These are phyloP conservation scores for Stygiomarasmius scandens DNA, from an alignment of 1,284 basidiomycete species.

Conservation along the genomic window DNA sequence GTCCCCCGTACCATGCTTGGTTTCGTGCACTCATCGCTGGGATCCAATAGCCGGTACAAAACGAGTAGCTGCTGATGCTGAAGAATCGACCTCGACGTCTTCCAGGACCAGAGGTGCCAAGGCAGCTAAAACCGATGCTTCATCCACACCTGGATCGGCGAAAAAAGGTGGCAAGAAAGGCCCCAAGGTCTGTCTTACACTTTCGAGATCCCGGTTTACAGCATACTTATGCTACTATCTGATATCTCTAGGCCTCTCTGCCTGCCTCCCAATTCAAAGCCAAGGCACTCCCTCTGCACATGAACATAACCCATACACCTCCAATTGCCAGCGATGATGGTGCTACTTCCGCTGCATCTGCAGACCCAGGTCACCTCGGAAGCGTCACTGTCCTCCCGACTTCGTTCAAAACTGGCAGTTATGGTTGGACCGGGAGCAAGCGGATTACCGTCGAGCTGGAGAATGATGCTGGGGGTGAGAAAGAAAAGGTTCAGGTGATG, in stretches of 20 bases:
- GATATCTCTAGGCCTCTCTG: slow-evolving; percentile 41
- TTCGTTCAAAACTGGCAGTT: slow-evolving; percentile 72
- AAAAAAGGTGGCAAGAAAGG: slow-evolving; percentile 47
- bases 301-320: slow-evolving; percentile 69
- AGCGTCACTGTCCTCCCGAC: slow-evolving; percentile 56
- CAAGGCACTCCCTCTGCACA: slow-evolving; percentile 67
- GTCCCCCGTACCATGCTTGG: not conserved
- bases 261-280: slow-evolving; percentile 59
- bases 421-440: slow-evolving; percentile 80
- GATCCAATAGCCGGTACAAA: slow-evolving; percentile 42
- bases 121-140: slow-evolving; percentile 46
- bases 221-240: not conserved
- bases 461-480: slow-evolving; percentile 51
- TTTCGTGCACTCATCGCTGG: not conserved
- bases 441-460: slow-evolving; percentile 66
- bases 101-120: slow-evolving; percentile 49
- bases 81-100: slow-evolving; percentile 33
- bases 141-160: slow-evolving; percentile 25
- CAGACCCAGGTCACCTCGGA: slow-evolving; percentile 67
- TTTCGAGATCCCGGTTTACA: too few relatives aligned
- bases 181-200: slow-evolving; percentile 28
- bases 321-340: slow-evolving; percentile 42
- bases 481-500: slow-evolving; percentile 74
- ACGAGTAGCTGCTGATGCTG: slow-evolving; percentile 48
- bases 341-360: slow-evolving; percentile 34